Evolutionary conservation across 345 rosid species (phyloP).

Genomic region (Corymbia maculata): DNA sequence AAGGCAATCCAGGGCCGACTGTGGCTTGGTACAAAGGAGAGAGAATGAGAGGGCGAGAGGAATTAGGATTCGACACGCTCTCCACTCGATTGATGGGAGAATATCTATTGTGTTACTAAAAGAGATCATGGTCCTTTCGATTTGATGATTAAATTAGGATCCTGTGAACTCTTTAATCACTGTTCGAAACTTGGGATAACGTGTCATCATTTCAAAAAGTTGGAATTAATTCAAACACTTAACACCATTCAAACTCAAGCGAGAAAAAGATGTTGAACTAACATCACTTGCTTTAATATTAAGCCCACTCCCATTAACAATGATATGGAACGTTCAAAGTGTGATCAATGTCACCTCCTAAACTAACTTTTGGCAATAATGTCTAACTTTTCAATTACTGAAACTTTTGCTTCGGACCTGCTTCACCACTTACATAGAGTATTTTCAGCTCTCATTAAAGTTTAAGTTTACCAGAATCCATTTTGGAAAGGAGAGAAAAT

Average conservation of each 20-base stretch:
- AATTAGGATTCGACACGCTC: not conserved
- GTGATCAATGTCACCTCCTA: not conserved
- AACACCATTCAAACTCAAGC: not conserved
- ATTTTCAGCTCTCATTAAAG: not conserved
- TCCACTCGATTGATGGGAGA: not conserved
- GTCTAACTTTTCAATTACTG: not conserved
- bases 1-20: not conserved
- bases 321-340: not conserved
- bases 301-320: not conserved
- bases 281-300: not conserved
- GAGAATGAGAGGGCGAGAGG: not conserved
- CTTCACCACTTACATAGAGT: not conserved
- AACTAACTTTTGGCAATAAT: not conserved
- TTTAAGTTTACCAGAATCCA: not conserved
- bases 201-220: not conserved
- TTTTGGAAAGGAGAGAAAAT: no score
- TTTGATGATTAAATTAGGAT: no score
- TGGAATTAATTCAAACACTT: not conserved
- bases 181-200: not conserved
- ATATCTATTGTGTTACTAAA: no score
- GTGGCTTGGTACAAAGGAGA: not conserved
- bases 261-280: not conserved
- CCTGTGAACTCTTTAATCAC: not conserved
- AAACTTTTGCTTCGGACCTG: not conserved
- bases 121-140: not conserved